A percentile compares a stretch with the other conserved stretches of the same genome.
Evolutionary conservation across 257 asterid genomes (phyloP).

Genomic region (Fraxinus americana): DNA sequence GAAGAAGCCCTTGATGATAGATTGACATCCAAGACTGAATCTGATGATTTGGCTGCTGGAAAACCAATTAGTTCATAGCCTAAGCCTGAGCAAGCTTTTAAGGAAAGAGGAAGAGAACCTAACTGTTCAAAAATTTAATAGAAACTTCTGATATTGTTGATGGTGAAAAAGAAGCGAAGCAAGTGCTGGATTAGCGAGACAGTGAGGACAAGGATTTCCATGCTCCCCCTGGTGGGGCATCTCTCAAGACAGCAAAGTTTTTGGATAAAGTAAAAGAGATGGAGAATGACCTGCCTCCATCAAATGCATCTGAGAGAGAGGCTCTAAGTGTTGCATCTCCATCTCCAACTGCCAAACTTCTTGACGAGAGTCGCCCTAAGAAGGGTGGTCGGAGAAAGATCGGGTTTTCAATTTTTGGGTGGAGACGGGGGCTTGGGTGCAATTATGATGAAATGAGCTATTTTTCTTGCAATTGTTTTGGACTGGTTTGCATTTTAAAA

Average conservation of each 20-base stretch:
- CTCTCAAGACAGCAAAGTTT: slow-evolving; percentile 44
- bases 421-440: no score
- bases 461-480: no score
- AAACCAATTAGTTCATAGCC: slow-evolving; percentile 40
- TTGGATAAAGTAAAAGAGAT: slow-evolving; percentile 44
- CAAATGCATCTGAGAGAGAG: slow-evolving; percentile 53
- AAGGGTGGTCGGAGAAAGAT: slow-evolving; percentile 32
- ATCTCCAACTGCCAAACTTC: slow-evolving; percentile 46
- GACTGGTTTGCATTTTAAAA: no score
- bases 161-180: slow-evolving; percentile 44
- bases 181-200: slow-evolving; percentile 38
- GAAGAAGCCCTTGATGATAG: slow-evolving; percentile 42
- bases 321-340: slow-evolving; percentile 49
- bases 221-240: slow-evolving; percentile 40
- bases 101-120: slow-evolving; percentile 32
- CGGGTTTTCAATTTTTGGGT: no score
- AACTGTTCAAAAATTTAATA: slow-evolving; percentile 33
- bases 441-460: no score
- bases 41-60: slow-evolving; percentile 45
- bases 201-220: slow-evolving; percentile 35
- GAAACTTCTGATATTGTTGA: slow-evolving; percentile 46
- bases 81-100: slow-evolving; percentile 33
- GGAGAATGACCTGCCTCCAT: slow-evolving; percentile 38
- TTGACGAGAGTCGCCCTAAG: slow-evolving; percentile 45
- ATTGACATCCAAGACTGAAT: slow-evolving; percentile 39